Evolutionary conservation across 2,329 filamentous ascomycete species (phyloP).

Genomic region (Fusarium coffeatum): DNA sequence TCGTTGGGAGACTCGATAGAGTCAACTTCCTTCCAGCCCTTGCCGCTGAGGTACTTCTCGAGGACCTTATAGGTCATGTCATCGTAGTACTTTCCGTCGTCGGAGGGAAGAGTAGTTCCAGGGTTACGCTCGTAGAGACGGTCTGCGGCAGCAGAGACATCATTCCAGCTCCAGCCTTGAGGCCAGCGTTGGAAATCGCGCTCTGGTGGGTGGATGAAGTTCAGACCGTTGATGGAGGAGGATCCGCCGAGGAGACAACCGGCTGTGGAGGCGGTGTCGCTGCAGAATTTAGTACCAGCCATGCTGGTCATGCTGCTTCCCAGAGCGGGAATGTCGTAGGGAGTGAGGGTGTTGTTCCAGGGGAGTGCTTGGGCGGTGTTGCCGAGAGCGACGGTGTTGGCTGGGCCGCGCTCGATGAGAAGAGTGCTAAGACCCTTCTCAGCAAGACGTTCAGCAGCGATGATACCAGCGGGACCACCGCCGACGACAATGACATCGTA

Average conservation of each 20-base stretch:
- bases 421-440: constrained; percentile 43
- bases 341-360: constrained; percentile 42
- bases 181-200: constrained; percentile 46
- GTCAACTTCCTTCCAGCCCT: constrained; percentile 73
- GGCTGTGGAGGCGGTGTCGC: constrained; percentile 43
- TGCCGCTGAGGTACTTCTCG: constrained; percentile 65
- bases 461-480: constrained; percentile 44
- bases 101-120: constrained; percentile 73
- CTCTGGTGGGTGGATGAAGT: constrained; percentile 45
- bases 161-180: constrained; percentile 38
- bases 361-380: constrained; percentile 32
- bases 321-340: constrained; percentile 43
- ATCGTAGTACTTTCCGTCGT: constrained; percentile 74
- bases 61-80: constrained; percentile 73
- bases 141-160: constrained; percentile 40
- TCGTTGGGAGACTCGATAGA: constrained; percentile 70
- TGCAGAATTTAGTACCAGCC: constrained; percentile 44
- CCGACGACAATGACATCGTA: constrained; percentile 47
- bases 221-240: constrained; percentile 46
- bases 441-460: constrained; percentile 43
- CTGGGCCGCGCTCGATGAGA: constrained; percentile 44
- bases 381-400: constrained; percentile 44
- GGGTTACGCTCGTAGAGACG: constrained; percentile 55
- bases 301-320: constrained; percentile 43
- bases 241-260: constrained; percentile 45